These are phyloP conservation scores for Salvia sclarea DNA, from an alignment of 305 asterid genomes.

Conservation along the genomic window DNA sequence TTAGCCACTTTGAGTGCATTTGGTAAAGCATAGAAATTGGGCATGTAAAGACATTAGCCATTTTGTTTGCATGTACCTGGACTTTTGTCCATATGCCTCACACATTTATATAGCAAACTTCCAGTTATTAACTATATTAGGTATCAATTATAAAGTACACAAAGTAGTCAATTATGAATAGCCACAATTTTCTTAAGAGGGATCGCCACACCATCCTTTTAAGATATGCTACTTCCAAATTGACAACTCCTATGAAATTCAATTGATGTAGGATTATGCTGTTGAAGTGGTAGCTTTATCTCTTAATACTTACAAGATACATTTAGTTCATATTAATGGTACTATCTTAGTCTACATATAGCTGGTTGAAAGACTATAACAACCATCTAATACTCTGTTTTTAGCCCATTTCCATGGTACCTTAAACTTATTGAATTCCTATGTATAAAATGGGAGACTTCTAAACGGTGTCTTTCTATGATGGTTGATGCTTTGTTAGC, in stretches of 20 bases:
- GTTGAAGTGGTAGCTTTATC: neutral
- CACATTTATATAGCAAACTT: neutral
- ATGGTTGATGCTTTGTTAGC: conserved; percentile 21
- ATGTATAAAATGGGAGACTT: neutral
- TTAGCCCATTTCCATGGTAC: conserved; percentile 14
- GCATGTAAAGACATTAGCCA: neutral
- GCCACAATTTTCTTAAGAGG: conserved; percentile 17
- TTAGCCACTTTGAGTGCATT: neutral
- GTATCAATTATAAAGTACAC: neutral
- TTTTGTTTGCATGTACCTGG: neutral
- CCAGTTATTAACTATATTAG: conserved; percentile 13
- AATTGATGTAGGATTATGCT: neutral
- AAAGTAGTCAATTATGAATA: neutral
- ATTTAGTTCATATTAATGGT: neutral
- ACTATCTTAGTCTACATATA: neutral
- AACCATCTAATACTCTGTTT: neutral
- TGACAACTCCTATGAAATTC: neutral
- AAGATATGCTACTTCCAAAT: conserved; percentile 6
- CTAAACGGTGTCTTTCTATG: neutral
- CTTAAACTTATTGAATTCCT: conserved; percentile 9
- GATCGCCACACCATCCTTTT: neutral
- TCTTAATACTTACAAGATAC: neutral
- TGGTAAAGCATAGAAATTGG: neutral
- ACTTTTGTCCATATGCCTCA: neutral
- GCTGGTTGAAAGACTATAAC: conserved; percentile 7